Percentiles rank a stretch among this genome's conserved stretches.
phyloP scores from a whole-genome alignment of 495 filamentous ascomycete species.

The Annulohypoxylon moriforme region DNA sequence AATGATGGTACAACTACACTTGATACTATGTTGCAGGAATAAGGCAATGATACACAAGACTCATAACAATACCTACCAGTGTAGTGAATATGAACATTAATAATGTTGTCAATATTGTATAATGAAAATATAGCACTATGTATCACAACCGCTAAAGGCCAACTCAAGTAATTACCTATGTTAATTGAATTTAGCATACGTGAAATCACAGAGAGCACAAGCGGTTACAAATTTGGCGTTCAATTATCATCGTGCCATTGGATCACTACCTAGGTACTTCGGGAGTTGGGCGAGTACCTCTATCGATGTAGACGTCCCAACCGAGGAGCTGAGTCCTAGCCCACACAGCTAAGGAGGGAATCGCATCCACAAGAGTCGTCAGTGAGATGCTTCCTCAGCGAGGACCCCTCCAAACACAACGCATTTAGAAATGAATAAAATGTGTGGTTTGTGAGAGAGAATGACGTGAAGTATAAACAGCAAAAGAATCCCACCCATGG shows the following conservation, averaged over 20 bases:
- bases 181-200: neutral
- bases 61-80: neutral
- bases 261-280: constrained; percentile 50
- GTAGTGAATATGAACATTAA: no score
- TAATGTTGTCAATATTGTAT: neutral
- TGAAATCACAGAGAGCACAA: constrained; percentile 3
- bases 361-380: constrained; percentile 49
- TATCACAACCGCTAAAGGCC: neutral
- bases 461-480: constrained; percentile 50
- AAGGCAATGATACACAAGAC: no score
- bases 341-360: constrained; percentile 35
- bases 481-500: constrained; percentile 38
- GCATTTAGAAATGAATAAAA: constrained; percentile 42
- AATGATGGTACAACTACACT: no score
- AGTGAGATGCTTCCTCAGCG: constrained; percentile 46
- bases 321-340: constrained; percentile 36
- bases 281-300: constrained; percentile 27
- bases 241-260: constrained; percentile 41
- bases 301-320: constrained; percentile 24
- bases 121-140: neutral
- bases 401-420: constrained; percentile 44
- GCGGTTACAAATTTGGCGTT: constrained; percentile 16
- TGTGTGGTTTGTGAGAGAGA: constrained; percentile 42
- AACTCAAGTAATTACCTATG: neutral
- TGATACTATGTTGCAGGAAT: no score